Evolutionary conservation across 345 rosid species (phyloP).

Genomic region (Populus ilicifolia): DNA sequence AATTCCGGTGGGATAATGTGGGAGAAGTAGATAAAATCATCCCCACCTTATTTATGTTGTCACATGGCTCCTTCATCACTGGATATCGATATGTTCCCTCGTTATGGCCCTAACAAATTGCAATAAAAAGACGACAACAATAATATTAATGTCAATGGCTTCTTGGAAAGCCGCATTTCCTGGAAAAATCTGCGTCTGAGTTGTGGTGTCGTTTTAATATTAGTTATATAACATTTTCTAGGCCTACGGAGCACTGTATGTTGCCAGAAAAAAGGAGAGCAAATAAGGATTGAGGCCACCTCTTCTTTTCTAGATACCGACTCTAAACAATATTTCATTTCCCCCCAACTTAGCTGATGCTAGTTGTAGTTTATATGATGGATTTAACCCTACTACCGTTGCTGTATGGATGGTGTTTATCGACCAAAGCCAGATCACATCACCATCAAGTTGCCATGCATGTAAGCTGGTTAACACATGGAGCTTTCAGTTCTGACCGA

Average conservation of each 20-base stretch:
- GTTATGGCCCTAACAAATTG: neutral
- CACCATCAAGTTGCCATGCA: neutral
- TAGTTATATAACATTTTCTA: no score
- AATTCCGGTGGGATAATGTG: neutral
- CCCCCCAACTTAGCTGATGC: neutral
- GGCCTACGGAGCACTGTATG: no score
- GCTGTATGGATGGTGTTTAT: neutral
- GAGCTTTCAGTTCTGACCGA: neutral
- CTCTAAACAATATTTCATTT: neutral
- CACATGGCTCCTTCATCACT: constrained; percentile 18
- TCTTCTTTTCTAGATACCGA: neutral
- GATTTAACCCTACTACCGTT: neutral
- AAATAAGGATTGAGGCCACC: no score
- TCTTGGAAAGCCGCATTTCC: neutral
- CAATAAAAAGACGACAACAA: no score
- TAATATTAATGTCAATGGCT: no score
- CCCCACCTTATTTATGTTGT: constrained; percentile 16
- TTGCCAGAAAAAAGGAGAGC: no score
- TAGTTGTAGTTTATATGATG: neutral
- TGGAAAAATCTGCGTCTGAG: neutral
- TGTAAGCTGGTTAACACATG: neutral
- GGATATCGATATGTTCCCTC: neutral
- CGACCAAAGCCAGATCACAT: no score
- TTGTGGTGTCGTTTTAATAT: no score
- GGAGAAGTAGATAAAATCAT: neutral